Percentiles rank a stretch among this genome's conserved stretches.
phyloP scores from a whole-genome alignment of 176 grass and related monocot genomes.

The Zoysia pacifica region DNA sequence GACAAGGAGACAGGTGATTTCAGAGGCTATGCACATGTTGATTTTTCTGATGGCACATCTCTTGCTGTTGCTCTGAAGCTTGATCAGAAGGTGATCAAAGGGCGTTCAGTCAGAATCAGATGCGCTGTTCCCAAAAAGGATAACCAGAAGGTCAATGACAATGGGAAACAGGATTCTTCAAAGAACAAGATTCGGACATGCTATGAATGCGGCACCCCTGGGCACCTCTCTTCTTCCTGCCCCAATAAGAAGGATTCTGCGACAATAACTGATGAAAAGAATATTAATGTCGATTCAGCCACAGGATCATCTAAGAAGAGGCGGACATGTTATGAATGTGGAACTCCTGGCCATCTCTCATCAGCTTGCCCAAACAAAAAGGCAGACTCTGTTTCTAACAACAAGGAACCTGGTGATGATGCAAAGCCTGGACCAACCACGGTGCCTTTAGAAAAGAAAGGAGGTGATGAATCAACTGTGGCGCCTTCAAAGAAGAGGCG shows the following conservation, averaged over 20 bases:
- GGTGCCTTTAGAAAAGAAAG: slow-evolving; percentile 26
- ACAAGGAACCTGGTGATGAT: neutral
- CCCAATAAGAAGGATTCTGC: slow-evolving; percentile 62
- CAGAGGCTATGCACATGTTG: slow-evolving; percentile 78
- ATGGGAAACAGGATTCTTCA: slow-evolving; percentile 21
- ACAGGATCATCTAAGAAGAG: slow-evolving; percentile 63
- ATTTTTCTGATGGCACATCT: slow-evolving; percentile 67
- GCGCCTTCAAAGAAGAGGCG: slow-evolving; percentile 60
- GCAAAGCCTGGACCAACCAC: neutral
- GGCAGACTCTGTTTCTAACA: neutral
- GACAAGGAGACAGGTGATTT: slow-evolving; percentile 86
- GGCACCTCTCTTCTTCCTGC: slow-evolving; percentile 68
- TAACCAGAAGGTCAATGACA: slow-evolving; percentile 35
- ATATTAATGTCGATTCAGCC: slow-evolving; percentile 34
- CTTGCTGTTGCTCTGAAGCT: slow-evolving; percentile 67
- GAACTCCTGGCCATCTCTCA: slow-evolving; percentile 61
- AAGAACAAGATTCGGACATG: slow-evolving; percentile 55
- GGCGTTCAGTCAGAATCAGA: slow-evolving; percentile 72
- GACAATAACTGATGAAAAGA: slow-evolving; percentile 37
- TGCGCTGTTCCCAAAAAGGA: slow-evolving; percentile 72
- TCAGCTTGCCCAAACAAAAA: slow-evolving; percentile 64
- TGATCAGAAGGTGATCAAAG: slow-evolving; percentile 73
- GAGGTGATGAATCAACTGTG: slow-evolving; percentile 9
- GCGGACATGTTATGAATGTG: slow-evolving; percentile 67
- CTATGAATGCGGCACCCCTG: slow-evolving; percentile 71